phyloP scores from a whole-genome alignment of 2,329 filamentous ascomycete species.

The Fusarium sacchari region DNA sequence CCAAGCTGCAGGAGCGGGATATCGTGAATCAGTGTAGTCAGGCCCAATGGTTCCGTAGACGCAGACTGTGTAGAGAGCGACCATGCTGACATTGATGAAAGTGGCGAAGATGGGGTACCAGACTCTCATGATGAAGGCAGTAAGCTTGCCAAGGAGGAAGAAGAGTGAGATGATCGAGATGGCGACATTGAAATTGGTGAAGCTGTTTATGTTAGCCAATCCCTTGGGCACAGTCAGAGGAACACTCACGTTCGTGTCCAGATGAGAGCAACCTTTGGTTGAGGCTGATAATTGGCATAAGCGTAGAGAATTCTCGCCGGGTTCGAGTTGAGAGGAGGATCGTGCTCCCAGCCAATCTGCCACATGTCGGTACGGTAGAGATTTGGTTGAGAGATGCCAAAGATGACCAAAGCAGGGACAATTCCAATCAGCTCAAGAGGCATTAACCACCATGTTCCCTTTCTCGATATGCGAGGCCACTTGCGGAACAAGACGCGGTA shows the following conservation, averaged over 20 bases:
- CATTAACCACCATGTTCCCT: slow-evolving; percentile 71
- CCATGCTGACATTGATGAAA: slow-evolving; percentile 65
- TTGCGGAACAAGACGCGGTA: slow-evolving; percentile 68
- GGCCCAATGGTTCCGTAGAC: slow-evolving; percentile 77
- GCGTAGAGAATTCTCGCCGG: slow-evolving; percentile 76
- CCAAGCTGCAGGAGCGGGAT: slow-evolving; percentile 74
- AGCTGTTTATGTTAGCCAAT: slow-evolving; percentile 55
- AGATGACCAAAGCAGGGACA: slow-evolving; percentile 74
- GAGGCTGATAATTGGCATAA: slow-evolving; percentile 74
- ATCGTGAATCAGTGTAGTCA: slow-evolving; percentile 73
- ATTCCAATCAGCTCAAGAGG: slow-evolving; percentile 72
- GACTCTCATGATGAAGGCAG: slow-evolving; percentile 75
- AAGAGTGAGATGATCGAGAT: slow-evolving; percentile 81
- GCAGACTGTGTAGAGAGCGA: slow-evolving; percentile 72
- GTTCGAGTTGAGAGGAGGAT: slow-evolving; percentile 73
- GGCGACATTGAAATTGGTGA: slow-evolving; percentile 80
- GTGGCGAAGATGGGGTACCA: slow-evolving; percentile 74
- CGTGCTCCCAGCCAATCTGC: slow-evolving; percentile 75
- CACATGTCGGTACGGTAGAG: slow-evolving; percentile 77
- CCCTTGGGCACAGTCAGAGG: neutral
- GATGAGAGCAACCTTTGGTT: slow-evolving; percentile 72
- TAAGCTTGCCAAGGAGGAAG: slow-evolving; percentile 75
- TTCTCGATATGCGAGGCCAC: slow-evolving; percentile 63
- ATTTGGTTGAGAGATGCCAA: slow-evolving; percentile 78
- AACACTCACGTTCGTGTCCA: slow-evolving; percentile 76